phyloP scores from a whole-genome alignment of 2,329 filamentous ascomycete genomes.

The Aspergillus transmontanensis region DNA sequence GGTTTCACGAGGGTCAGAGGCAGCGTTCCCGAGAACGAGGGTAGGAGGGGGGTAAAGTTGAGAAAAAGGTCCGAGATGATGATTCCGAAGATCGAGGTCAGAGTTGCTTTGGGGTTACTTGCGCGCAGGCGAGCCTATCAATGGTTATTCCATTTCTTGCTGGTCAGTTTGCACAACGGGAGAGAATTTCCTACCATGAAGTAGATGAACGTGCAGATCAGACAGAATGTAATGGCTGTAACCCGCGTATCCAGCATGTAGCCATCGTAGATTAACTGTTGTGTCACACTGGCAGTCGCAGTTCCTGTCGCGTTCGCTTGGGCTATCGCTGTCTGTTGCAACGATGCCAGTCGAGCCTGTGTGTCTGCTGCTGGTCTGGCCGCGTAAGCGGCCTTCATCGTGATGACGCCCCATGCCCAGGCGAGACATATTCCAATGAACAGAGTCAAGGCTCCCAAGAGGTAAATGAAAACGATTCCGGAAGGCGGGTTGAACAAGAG shows the following conservation, averaged over 20 bases:
- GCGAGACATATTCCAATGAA: slow-evolving; percentile 51
- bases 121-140: slow-evolving; percentile 47
- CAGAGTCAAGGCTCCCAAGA: slow-evolving; percentile 47
- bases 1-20: slow-evolving; percentile 48
- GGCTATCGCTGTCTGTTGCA: slow-evolving; percentile 36
- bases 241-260: slow-evolving; percentile 53
- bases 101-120: slow-evolving; percentile 48
- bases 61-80: slow-evolving; percentile 53
- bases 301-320: slow-evolving; percentile 39
- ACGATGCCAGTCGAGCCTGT: slow-evolving; percentile 33
- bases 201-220: slow-evolving; percentile 52
- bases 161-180: too few species aligned
- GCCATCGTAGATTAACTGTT: slow-evolving; percentile 46
- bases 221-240: slow-evolving; percentile 36
- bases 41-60: slow-evolving; percentile 46
- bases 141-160: not conserved
- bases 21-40: slow-evolving; percentile 45
- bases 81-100: slow-evolving; percentile 51
- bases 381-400: slow-evolving; percentile 53
- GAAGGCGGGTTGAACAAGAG: slow-evolving; percentile 51
- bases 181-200: slow-evolving; percentile 27
- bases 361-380: slow-evolving; percentile 45
- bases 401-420: slow-evolving; percentile 54
- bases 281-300: slow-evolving; percentile 30
- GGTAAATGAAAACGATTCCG: slow-evolving; percentile 50